Base-by-base conservation (phyloP, 352 stramenopile species). In the Phytophthora litchii region DNA sequence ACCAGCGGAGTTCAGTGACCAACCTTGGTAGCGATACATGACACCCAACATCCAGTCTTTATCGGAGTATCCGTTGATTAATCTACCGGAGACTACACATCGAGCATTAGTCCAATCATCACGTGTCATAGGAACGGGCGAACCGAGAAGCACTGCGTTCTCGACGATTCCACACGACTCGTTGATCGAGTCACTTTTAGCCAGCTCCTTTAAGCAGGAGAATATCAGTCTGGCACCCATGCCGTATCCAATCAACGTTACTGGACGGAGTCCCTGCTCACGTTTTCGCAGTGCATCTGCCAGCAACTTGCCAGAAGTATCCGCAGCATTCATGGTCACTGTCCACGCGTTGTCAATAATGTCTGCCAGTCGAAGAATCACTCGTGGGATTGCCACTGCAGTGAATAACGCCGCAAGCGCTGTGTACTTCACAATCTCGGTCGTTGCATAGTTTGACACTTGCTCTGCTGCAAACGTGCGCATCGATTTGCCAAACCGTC, bases 21-120 rank as follows among this genome's bases (percentile, higher is more conserved):
- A 95, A 21, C 83, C 81, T 43, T 95, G 85, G 47, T 92, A 92
- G 8, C 91, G 79, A 60, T 97, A 98, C 75, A 98, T 92, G 35
- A 97, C 67, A 14, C 80, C 83, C 17, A 98, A 75, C 80, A 97
- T 96, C 76, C 85, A 93, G 73, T 98, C 92, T 42, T 92, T 90
- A 20, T 88, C 78, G 0, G 79, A 94, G 63, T 92, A 98, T 14
- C 89, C 89, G 60, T 98, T 98, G 63, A 98, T 92, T 0, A 97
- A 56, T 20, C 92, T 75, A 1, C 89, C 88, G 3, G 90, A 86
- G 3, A 97, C 88, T 12, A 97, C 65, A 46, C 73, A 53, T 5
- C 85, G 68, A 5, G 78, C 86, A 27, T 71, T 80, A 16, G 70
- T 57, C 91, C 91, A 98, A 17, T 94, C 84, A 3, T 83, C 66